Base-by-base conservation (phyloP, 331 rosid species). In the Quercus tomentella region DNA sequence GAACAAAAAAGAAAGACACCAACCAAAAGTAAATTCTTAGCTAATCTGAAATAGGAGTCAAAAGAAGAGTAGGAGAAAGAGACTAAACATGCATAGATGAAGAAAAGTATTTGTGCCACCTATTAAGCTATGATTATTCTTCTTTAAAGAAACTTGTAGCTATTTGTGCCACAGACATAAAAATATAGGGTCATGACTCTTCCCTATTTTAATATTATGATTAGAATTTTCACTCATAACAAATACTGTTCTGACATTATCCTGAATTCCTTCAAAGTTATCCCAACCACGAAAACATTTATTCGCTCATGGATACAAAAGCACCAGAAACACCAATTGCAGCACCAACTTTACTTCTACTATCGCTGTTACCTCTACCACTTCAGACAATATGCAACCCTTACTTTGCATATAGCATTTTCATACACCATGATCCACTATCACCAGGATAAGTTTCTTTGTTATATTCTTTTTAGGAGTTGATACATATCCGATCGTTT, bases 101-200 rank as follows among this genome's bases (percentile, higher is more conserved):
- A 70, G 80, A 80, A n/a, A 76, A 76, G 66, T 22, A 72, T 88
- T 77, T 65, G 33, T 30, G 45, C 45, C 35, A 49, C 54, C 18
- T 3, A 49, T 49, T 49, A 49, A 0, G 54, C 87, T 62, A 77
- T 45, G 35, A 66, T 69, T 73, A 87, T 74, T 80, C 86, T 78
- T 71, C 67, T 60, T 74, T 51, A 35, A 71, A 6, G 79, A 74
- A 75, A 80, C 56, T 75, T 83, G 75, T 77, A 77, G 87, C 73
- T 70, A 74, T 54, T 8, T 58, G 30, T 18, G 54, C 54, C 54
- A 14, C 11, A 41, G 26, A 73, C 25, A 21, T 68, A 83, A 41
- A 41, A 8, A 41, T 8, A 41, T 41, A 41, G 45, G 45, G 45
- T 41, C 45, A 41, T 0, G 45, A 41, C 45, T 41, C 45, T 41